These are phyloP conservation scores for Bacidia gigantensis DNA, from an alignment of 495 filamentous ascomycete genomes.

Conservation along the genomic window DNA sequence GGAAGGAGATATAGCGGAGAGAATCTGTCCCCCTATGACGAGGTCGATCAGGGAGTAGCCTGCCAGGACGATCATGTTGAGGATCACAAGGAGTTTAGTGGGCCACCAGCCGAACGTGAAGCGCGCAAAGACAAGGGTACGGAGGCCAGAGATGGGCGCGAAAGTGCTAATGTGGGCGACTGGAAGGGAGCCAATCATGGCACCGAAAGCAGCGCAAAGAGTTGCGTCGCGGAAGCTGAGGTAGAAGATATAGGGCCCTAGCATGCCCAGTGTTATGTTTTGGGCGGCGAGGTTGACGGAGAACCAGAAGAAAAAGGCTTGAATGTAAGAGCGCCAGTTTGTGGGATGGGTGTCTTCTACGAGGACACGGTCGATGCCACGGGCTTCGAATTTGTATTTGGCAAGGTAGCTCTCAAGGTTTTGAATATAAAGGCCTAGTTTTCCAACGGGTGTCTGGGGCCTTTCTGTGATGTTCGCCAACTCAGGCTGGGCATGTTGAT, in stretches of 20 bases:
- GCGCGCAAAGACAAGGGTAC: conserved; percentile 52
- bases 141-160: conserved; percentile 55
- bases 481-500: neutral
- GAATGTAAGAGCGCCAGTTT: conserved; percentile 45
- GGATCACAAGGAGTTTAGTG: conserved; percentile 53
- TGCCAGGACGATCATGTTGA: conserved; percentile 59
- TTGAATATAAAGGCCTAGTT: conserved; percentile 3
- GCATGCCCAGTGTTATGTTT: conserved; percentile 62
- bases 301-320: conserved; percentile 57
- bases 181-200: conserved; percentile 41
- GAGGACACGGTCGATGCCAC: conserved; percentile 60
- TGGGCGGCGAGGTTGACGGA: conserved; percentile 64
- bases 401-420: conserved; percentile 25
- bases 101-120: conserved; percentile 77
- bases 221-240: conserved; percentile 55
- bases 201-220: conserved; percentile 52
- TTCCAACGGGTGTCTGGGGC: neutral
- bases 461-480: neutral
- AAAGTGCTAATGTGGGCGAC: conserved; percentile 60
- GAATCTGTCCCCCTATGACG: conserved; percentile 60
- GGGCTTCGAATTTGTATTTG: conserved; percentile 49
- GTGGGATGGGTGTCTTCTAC: conserved; percentile 43
- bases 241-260: conserved; percentile 54
- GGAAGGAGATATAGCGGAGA: conserved; percentile 53
- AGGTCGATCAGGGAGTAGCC: conserved; percentile 59